phyloP scores from a whole-genome alignment of 2,329 filamentous ascomycete species.

The Aspergillus flavus region DNA sequence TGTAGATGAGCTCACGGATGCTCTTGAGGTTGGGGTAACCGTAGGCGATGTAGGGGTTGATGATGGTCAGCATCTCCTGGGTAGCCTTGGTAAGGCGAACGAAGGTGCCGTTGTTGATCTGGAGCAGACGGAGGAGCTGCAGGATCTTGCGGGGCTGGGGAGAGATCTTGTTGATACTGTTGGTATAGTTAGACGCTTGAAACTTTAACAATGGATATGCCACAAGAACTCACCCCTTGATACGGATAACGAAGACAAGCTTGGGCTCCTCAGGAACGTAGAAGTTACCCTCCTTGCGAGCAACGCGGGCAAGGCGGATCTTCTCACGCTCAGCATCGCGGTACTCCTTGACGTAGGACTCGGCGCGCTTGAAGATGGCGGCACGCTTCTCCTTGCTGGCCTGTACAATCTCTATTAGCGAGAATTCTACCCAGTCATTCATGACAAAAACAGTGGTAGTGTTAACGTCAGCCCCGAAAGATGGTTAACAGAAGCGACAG shows the following conservation, averaged over 20 bases:
- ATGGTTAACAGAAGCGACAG: conserved; percentile 71
- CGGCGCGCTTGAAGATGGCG: conserved; percentile 99
- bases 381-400: conserved; percentile 98
- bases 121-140: conserved; percentile 97
- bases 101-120: conserved; percentile 99
- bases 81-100: conserved; percentile 97
- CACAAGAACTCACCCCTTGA: conserved; percentile 75
- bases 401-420: conserved; percentile 54
- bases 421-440: conserved; percentile 16
- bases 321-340: conserved; percentile 98
- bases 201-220: no score
- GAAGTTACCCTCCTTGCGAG: conserved; percentile 90
- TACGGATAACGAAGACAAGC: conserved; percentile 96
- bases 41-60: conserved; percentile 99
- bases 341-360: conserved; percentile 99
- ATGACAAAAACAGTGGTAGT: conserved; percentile 17
- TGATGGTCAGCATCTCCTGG: conserved; percentile 93
- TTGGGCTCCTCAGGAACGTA: conserved; percentile 94
- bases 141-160: conserved; percentile 99
- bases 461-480: conserved; percentile 72
- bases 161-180: conserved; percentile 99
- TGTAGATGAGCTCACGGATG: conserved; percentile 99
- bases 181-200: conserved; percentile 33
- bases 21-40: conserved; percentile 99
- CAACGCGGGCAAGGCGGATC: conserved; percentile 84